Evolutionary conservation across 176 grass and related monocot genomes (phyloP).

Genomic region (Oryza coarctata): DNA sequence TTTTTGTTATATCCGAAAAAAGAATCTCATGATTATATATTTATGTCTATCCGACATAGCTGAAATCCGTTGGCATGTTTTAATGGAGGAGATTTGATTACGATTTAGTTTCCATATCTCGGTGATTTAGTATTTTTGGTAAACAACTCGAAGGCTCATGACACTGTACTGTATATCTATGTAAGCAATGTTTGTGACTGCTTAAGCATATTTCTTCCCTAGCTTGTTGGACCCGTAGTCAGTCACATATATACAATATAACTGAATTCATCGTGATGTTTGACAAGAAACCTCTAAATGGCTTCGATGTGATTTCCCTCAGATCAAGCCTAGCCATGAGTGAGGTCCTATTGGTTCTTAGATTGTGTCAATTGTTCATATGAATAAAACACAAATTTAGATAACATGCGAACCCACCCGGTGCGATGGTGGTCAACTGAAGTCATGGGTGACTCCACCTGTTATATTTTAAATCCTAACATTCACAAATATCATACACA

Average conservation of each 20-base stretch:
- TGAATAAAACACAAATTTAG: not conserved
- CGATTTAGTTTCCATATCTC: not conserved
- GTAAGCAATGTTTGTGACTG: not conserved
- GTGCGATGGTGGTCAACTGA: too few relatives aligned
- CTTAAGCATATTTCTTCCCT: too few relatives aligned
- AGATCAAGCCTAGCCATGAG: not conserved
- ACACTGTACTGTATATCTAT: not conserved
- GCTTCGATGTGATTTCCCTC: not conserved
- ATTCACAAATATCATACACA: too few relatives aligned
- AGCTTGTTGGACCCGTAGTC: too few relatives aligned
- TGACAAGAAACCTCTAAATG: too few relatives aligned
- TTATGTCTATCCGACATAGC: not conserved
- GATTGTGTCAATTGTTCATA: not conserved
- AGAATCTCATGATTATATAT: not conserved
- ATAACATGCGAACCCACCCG: too few relatives aligned
- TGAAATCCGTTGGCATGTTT: not conserved
- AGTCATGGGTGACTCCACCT: too few relatives aligned
- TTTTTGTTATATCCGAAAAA: not conserved
- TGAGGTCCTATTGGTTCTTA: not conserved
- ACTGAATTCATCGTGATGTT: not conserved
- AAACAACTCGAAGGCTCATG: too few relatives aligned
- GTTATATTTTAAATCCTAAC: too few relatives aligned
- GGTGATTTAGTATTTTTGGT: too few relatives aligned
- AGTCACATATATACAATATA: too few relatives aligned
- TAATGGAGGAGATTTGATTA: not conserved